These are phyloP conservation scores for Chlamydomonas sphaeroides DNA, from an alignment of 139 green algal genomes.

Conservation along the genomic window DNA sequence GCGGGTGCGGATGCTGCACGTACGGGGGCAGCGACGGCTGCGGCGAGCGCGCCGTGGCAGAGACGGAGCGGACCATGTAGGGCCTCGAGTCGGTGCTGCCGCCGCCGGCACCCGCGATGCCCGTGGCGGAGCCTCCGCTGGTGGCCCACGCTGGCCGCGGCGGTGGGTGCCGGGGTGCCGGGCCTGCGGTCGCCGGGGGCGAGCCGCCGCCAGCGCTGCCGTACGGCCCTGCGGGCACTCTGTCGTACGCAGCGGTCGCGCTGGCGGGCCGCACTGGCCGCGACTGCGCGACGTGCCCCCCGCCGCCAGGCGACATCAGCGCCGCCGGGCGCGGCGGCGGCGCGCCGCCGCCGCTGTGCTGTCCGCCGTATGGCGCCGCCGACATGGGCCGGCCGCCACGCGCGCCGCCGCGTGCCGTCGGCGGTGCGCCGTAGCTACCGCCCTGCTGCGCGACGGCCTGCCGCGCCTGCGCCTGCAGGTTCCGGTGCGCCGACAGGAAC, in stretches of 20 bases:
- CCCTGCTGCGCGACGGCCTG: too few relatives aligned
- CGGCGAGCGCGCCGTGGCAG: neutral
- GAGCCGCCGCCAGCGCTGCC: neutral
- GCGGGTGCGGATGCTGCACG: neutral
- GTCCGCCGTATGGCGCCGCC: neutral
- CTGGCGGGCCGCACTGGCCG: neutral
- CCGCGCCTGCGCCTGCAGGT: slow-evolving; percentile 35
- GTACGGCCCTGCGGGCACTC: neutral
- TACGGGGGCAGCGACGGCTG: neutral
- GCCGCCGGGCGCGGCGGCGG: too few relatives aligned
- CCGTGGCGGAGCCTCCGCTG: neutral
- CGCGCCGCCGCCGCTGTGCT: neutral
- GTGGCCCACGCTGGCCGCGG: neutral
- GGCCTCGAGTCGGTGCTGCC: neutral
- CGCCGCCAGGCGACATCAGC: neutral
- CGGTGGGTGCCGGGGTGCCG: neutral
- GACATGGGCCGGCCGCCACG: slow-evolving; percentile 5
- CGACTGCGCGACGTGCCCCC: neutral
- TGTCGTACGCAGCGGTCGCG: slow-evolving; percentile 29
- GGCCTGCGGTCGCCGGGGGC: neutral
- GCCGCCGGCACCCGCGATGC: neutral
- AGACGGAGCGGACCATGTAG: slow-evolving; percentile 21
- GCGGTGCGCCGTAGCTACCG: neutral
- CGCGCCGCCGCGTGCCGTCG: too few relatives aligned
- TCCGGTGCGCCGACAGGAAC: slow-evolving; percentile 32